phyloP scores from a whole-genome alignment of 805 yeast genomes.

The Saccharomycodes ludwigii region DNA sequence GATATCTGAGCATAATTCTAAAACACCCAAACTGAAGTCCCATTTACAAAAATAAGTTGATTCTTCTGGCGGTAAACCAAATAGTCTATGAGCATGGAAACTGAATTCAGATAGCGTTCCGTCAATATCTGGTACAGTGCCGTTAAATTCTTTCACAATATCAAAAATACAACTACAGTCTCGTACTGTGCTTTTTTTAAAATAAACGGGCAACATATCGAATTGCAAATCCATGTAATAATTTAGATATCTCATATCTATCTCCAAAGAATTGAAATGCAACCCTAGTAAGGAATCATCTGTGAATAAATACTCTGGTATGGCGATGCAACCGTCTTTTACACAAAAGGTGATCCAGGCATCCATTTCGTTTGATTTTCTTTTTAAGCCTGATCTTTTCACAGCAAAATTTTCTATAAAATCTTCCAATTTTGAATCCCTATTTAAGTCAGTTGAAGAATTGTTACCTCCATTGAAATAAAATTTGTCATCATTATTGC shows the following conservation, averaged over 20 bases:
- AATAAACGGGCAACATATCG: constrained; percentile 47
- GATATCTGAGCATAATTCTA: constrained; percentile 40
- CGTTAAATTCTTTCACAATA: constrained; percentile 6
- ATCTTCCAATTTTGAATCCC: constrained; percentile 1
- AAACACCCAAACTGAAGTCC: constrained; percentile 62
- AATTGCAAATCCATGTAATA: constrained; percentile 90
- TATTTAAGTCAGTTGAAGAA: no score
- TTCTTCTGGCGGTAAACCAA: constrained; percentile 82
- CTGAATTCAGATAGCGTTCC: constrained; percentile 33
- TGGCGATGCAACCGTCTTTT: constrained; percentile 51
- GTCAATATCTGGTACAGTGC: constrained; percentile 13
- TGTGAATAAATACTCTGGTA: constrained; percentile 67
- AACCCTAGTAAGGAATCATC: constrained; percentile 49
- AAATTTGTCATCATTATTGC: neutral
- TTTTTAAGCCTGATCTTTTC: constrained; percentile 20
- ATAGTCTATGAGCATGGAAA: constrained; percentile 82
- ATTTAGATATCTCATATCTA: constrained; percentile 78
- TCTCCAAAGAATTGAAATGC: constrained; percentile 50
- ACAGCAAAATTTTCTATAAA: constrained; percentile 2
- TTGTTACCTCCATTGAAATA: neutral
- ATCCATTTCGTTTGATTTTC: constrained; percentile 64
- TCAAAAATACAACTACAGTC: constrained; percentile 9
- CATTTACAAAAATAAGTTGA: constrained; percentile 85
- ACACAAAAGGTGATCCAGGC: constrained; percentile 62
- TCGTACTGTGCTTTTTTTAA: constrained; percentile 14